Percentiles rank a stretch among this genome's conserved stretches.
phyloP scores from a whole-genome alignment of 2,329 filamentous ascomycete species.

The Colletotrichum ledebouriae region DNA sequence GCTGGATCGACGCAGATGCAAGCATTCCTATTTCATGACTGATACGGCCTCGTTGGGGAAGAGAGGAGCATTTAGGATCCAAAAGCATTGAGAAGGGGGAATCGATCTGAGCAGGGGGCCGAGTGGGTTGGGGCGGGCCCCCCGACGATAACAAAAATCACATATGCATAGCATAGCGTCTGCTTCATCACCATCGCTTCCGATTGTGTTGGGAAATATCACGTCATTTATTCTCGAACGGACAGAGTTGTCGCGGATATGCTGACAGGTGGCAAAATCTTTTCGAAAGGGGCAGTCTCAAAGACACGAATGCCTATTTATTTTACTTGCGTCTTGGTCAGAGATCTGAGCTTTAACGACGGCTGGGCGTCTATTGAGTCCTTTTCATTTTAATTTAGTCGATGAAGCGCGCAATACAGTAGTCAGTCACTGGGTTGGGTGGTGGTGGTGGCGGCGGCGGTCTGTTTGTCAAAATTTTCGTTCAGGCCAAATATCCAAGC shows the following conservation, averaged over 20 bases:
- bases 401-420: too few relatives aligned
- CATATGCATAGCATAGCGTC: slow-evolving; percentile 42
- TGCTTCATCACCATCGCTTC: slow-evolving; percentile 36
- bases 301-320: background rate
- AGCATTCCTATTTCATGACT: slow-evolving; percentile 31
- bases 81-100: slow-evolving; percentile 21
- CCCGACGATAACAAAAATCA: slow-evolving; percentile 23
- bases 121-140: background rate
- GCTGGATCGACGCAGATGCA: background rate
- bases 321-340: background rate
- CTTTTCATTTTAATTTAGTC: too few relatives aligned
- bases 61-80: slow-evolving; percentile 13
- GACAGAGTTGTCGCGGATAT: too few relatives aligned
- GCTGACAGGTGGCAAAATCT: too few relatives aligned
- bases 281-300: too few relatives aligned
- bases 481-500: slow-evolving; percentile 3
- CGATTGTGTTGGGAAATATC: slow-evolving; percentile 17
- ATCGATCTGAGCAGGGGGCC: slow-evolving; percentile 1
- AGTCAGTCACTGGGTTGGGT: background rate
- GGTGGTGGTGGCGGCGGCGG: background rate
- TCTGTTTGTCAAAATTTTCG: background rate
- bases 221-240: slow-evolving; percentile 4
- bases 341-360: slow-evolving; percentile 12
- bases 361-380: background rate
- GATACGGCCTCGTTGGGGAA: slow-evolving; percentile 36